A percentile compares a stretch with the other conserved stretches of the same genome.
Conservation (phyloP, 108 stramenopile species). For the Craspedostauros australis region DNA sequence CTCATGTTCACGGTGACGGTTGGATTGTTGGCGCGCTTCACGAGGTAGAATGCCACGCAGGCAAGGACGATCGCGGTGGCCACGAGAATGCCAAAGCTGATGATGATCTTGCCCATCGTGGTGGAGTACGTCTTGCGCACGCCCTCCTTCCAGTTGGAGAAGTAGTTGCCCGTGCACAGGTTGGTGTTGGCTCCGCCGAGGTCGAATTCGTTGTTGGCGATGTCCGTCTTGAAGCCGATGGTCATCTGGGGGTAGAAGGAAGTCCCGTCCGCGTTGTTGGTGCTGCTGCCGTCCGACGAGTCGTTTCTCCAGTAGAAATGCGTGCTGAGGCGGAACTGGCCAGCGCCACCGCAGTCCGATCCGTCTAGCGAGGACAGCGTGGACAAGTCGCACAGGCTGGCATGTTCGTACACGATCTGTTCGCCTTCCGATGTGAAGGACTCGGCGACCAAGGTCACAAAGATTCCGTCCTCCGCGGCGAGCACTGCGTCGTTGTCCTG, state of each 20-base stretch:
- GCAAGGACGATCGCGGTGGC: conserved; percentile 8
- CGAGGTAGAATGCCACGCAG: no score
- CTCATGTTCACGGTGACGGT: no score
- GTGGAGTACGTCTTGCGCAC: conserved; percentile 15
- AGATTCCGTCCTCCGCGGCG: conserved; percentile 9
- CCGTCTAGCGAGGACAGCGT: conserved; percentile 19
- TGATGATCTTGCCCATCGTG: conserved; percentile 24
- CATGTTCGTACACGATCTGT: conserved; percentile 12
- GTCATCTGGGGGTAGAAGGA: conserved; percentile 19
- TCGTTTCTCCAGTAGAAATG: conserved; percentile 27
- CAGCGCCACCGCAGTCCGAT: conserved; percentile 22
- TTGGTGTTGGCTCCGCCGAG: conserved; percentile 53
- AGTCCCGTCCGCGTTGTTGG: conserved; percentile 8
- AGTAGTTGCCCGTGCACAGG: conserved; percentile 28
- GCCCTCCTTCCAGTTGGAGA: conserved; percentile 24
- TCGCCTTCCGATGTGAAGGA: conserved; percentile 11
- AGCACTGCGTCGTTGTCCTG: conserved; percentile 12
- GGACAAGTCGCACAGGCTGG: conserved; percentile 25
- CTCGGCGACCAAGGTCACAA: conserved; percentile 18
- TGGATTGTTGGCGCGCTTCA: no score
- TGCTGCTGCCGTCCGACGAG: no score
- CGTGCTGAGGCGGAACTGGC: conserved; percentile 29
- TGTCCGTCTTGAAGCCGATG: conserved; percentile 33
- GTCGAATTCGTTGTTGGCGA: conserved; percentile 22
- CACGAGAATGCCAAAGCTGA: conserved; percentile 37